These are phyloP conservation scores for Eucalyptus tenuipes DNA, from an alignment of 345 rosid genomes.

Conservation along the genomic window DNA sequence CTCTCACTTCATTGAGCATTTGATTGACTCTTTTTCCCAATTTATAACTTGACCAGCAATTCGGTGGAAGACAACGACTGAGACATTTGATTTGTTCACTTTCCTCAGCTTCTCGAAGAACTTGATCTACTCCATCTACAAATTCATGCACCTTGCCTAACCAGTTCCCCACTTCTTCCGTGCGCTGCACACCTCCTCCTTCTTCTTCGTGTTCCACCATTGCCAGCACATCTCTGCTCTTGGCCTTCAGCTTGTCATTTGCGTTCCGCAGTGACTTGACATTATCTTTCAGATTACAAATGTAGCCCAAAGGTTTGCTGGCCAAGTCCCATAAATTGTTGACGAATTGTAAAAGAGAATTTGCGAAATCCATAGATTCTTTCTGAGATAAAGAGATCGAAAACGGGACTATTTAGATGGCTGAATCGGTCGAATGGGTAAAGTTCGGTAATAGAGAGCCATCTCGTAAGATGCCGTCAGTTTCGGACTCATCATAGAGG, in stretches of 20 bases:
- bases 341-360: background rate
- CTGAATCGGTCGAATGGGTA: no score
- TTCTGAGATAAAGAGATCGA: no score
- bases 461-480: no score
- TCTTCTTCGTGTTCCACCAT: background rate
- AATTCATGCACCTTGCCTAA: background rate
- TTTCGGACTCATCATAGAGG: no score
- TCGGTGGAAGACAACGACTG: accelerated
- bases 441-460: no score
- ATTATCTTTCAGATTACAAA: no score
- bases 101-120: background rate
- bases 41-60: background rate
- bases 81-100: background rate
- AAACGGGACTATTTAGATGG: no score
- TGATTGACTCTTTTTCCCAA: no score
- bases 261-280: background rate
- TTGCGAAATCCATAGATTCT: background rate
- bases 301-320: background rate
- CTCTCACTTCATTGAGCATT: no score
- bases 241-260: background rate
- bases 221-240: background rate
- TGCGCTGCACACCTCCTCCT: background rate
- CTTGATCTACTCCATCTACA: background rate
- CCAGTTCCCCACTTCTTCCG: background rate
- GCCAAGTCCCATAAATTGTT: background rate